These are phyloP conservation scores for Clonostachys rhizophaga DNA, from an alignment of 2,329 filamentous ascomycete genomes.

Conservation along the genomic window DNA sequence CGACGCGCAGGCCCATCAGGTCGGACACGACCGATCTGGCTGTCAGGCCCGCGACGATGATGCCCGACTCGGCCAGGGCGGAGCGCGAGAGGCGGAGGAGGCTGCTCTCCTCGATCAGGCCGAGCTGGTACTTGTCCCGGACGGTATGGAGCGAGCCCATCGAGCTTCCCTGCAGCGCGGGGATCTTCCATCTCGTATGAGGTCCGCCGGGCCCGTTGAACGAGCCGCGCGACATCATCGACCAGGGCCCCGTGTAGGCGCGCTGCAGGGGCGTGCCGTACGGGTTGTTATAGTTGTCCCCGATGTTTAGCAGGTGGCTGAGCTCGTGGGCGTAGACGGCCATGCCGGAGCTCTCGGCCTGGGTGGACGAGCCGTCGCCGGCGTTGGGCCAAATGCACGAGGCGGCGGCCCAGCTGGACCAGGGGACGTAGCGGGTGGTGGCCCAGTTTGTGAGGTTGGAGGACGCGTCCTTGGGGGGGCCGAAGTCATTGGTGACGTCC, in stretches of 20 bases:
- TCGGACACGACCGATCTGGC: constrained; percentile 37
- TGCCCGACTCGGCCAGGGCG: constrained; percentile 33
- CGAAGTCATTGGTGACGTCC: constrained; percentile 42
- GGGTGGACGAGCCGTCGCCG: constrained; percentile 44
- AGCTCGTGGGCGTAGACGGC: constrained; percentile 48
- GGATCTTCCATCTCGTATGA: constrained; percentile 47
- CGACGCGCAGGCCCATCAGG: constrained; percentile 41
- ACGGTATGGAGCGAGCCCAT: constrained; percentile 48
- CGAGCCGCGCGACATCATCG: constrained; percentile 45
- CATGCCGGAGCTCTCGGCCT: constrained; percentile 48
- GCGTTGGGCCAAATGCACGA: constrained; percentile 49
- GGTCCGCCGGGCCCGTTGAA: constrained; percentile 50
- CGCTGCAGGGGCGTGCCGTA: constrained; percentile 37
- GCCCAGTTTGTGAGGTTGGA: constrained; percentile 35
- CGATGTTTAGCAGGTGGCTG: constrained; percentile 43
- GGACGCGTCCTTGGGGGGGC: constrained; percentile 31
- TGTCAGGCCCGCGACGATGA: constrained; percentile 38
- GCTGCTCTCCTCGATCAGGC: constrained; percentile 33
- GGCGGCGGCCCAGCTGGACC: constrained; percentile 48
- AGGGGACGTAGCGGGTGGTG: constrained; percentile 44
- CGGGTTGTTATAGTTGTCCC: constrained; percentile 53
- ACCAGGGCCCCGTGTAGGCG: constrained; percentile 45
- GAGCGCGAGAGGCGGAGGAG: constrained; percentile 38
- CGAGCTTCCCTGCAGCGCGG: constrained; percentile 38
- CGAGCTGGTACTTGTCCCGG: constrained; percentile 47